Percentiles rank a stretch among this genome's conserved stretches.
Evolutionary conservation across 257 asterid genomes (phyloP).

Genomic region (Ligustrum vulgare): DNA sequence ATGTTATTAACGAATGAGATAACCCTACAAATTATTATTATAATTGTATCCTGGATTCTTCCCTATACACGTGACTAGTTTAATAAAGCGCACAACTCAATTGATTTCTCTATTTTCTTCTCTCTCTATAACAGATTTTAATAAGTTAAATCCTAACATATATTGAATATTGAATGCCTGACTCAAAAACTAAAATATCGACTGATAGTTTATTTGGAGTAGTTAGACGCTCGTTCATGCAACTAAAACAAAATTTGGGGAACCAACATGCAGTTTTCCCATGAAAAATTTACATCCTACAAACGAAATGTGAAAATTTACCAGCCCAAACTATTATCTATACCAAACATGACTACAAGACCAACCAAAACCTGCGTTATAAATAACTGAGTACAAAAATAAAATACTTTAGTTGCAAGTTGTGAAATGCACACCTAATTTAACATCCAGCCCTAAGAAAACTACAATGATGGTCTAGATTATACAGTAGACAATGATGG

Average conservation of each 20-base stretch:
- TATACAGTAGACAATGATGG: neutral
- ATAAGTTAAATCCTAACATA: no score
- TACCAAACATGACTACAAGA: neutral
- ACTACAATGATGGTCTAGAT: constrained; percentile 13
- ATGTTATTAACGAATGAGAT: no score
- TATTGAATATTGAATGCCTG: no score
- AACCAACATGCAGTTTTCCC: neutral
- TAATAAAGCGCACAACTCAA: no score
- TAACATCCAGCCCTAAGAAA: constrained; percentile 16
- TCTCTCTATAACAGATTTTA: no score
- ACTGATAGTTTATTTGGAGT: no score
- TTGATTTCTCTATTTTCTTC: no score
- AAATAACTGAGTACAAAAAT: neutral
- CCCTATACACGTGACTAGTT: no score
- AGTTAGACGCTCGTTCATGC: no score
- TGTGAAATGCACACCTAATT: constrained; percentile 22
- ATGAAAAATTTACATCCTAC: neutral
- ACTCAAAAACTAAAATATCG: constrained; percentile 26
- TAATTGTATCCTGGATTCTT: no score
- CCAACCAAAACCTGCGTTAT: neutral
- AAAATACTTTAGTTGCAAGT: neutral
- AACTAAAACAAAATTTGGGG: neutral
- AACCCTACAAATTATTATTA: no score
- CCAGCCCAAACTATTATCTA: neutral
- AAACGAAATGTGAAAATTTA: neutral